Evolutionary conservation across 805 yeast genomes (phyloP).

Genomic region (Kodamaea leandrae): DNA sequence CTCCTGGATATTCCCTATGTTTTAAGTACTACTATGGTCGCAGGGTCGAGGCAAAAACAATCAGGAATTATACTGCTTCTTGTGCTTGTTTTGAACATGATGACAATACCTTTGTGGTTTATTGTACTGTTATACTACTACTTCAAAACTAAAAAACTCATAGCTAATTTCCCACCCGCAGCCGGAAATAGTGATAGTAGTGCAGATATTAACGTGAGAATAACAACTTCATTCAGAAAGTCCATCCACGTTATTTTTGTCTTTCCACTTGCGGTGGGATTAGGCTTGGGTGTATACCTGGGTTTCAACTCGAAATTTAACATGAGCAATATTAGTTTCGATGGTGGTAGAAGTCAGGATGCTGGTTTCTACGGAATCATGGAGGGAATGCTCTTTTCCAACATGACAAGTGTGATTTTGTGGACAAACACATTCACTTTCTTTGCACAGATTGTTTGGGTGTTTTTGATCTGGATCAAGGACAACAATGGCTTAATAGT

Average conservation of each 20-base stretch:
- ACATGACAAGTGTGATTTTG: background rate
- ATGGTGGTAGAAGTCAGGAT: background rate
- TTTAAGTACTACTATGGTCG: background rate
- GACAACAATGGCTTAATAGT: slow-evolving; percentile 28
- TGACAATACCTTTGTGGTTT: slow-evolving; percentile 13
- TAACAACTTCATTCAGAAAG: slow-evolving; percentile 22
- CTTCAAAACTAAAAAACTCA: slow-evolving; percentile 25
- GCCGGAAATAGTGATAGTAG: slow-evolving; percentile 6
- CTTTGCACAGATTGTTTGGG: slow-evolving; percentile 13
- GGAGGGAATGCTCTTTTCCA: background rate
- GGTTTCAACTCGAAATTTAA: background rate
- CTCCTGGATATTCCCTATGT: background rate
- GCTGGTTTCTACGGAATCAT: background rate
- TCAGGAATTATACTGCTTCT: background rate
- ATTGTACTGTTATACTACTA: slow-evolving; percentile 19
- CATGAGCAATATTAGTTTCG: background rate
- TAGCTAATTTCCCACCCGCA: slow-evolving; percentile 29
- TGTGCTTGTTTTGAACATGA: background rate
- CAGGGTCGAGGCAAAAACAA: background rate
- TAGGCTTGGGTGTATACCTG: background rate
- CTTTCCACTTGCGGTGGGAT: slow-evolving; percentile 18
- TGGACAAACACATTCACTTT: slow-evolving; percentile 14
- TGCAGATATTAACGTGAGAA: slow-evolving; percentile 14
- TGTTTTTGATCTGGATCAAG: slow-evolving; percentile 31
- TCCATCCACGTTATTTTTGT: slow-evolving; percentile 28